phyloP scores from a whole-genome alignment of 805 yeast genomes.

The Metschnikowia kofuensis region DNA sequence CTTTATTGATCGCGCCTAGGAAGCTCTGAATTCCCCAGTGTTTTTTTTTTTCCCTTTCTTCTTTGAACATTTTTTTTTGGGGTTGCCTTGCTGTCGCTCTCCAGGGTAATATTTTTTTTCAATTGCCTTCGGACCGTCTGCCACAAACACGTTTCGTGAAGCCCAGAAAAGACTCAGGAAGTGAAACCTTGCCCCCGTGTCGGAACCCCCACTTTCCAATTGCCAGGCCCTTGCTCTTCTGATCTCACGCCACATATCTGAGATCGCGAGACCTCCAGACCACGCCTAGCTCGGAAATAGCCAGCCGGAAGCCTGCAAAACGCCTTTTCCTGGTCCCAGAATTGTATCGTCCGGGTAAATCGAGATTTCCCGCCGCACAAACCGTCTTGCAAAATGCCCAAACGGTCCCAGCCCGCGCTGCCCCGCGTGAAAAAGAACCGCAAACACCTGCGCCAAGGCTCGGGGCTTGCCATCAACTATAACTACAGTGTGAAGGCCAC shows the following conservation, averaged over 20 bases:
- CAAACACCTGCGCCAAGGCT: constrained; percentile 6
- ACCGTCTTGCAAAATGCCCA: constrained; percentile 1
- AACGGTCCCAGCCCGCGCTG: constrained; percentile 12
- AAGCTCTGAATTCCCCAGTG: neutral
- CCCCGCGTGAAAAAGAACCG: constrained; percentile 13
- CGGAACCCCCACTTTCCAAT: too few relatives aligned
- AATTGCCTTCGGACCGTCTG: neutral
- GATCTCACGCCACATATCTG: neutral
- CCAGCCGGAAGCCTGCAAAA: too few relatives aligned
- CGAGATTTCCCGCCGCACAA: too few relatives aligned
- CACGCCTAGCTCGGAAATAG: too few relatives aligned
- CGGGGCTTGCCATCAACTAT: constrained; percentile 1
- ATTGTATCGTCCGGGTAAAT: too few relatives aligned
- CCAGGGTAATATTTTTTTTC: neutral
- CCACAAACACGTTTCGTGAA: neutral
- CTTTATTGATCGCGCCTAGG: neutral
- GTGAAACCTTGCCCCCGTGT: too few relatives aligned
- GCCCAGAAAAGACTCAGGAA: too few relatives aligned
- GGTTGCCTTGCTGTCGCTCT: constrained; percentile 2
- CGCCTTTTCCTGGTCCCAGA: too few relatives aligned
- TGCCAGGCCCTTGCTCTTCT: neutral
- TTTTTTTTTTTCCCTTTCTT: neutral
- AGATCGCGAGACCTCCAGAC: neutral
- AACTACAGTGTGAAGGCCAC: constrained; percentile 18
- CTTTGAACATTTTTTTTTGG: neutral